A percentile compares a stretch with the other conserved stretches of the same genome.
These are phyloP conservation scores for Sergeia podlipaevii DNA, from an alignment of 208 protist species.

Conservation along the genomic window DNA sequence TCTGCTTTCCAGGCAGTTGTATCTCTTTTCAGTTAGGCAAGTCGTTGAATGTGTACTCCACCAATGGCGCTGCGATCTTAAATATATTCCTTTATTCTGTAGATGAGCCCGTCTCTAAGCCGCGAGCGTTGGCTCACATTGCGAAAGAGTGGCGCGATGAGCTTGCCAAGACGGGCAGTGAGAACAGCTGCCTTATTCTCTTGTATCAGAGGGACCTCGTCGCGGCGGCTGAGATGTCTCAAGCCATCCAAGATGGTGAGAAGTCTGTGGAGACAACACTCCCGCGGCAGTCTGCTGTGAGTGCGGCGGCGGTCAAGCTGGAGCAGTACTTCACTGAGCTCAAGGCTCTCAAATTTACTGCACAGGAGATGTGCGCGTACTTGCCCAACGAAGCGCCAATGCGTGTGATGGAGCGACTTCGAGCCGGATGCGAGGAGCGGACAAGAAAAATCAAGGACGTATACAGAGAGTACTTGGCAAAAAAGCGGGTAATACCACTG, in stretches of 20 bases:
- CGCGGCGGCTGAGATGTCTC: background rate
- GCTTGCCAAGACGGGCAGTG: slow-evolving; percentile 35
- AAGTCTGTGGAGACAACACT: background rate
- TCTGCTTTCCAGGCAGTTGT: slow-evolving; percentile 30
- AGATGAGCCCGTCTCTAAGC: slow-evolving; percentile 41
- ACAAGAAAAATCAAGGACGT: slow-evolving; percentile 14
- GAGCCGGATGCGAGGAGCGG: slow-evolving; percentile 29
- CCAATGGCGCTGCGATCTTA: slow-evolving; percentile 31
- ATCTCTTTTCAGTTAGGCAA: slow-evolving; percentile 66
- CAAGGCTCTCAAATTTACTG: slow-evolving; percentile 34
- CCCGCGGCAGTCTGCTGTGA: slow-evolving; percentile 3
- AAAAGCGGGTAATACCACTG: slow-evolving; percentile 17
- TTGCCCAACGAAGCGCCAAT: slow-evolving; percentile 54
- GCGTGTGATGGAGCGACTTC: slow-evolving; percentile 62
- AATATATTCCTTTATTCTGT: slow-evolving; percentile 66
- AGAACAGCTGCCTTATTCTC: slow-evolving; percentile 47
- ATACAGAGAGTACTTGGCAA: slow-evolving; percentile 25
- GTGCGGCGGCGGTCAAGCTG: slow-evolving; percentile 26
- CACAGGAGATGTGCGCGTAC: slow-evolving; percentile 71
- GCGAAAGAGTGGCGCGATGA: slow-evolving; percentile 51
- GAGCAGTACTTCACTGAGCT: slow-evolving; percentile 73
- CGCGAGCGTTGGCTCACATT: slow-evolving; percentile 39
- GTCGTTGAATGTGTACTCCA: slow-evolving; percentile 40
- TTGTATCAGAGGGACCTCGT: slow-evolving; percentile 11
- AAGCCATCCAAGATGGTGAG: background rate